These are phyloP conservation scores for Vaccinium myrtillus DNA, from an alignment of 148 eudicot species.

Conservation along the genomic window DNA sequence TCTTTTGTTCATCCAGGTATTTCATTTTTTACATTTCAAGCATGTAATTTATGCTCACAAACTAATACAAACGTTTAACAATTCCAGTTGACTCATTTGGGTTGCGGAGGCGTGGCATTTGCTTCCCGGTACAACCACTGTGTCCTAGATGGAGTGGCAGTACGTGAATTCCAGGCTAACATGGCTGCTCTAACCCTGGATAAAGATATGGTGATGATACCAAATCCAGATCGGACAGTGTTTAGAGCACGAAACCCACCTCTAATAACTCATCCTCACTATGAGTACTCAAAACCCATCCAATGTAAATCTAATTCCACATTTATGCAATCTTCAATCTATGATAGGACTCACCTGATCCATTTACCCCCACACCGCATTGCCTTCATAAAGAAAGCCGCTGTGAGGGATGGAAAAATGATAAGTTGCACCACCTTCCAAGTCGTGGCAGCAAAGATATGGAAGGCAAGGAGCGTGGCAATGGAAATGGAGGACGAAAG, in stretches of 20 bases:
- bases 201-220: not conserved
- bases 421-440: constrained; percentile 21
- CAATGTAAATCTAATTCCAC: not conserved
- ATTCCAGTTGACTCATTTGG: constrained; percentile 20
- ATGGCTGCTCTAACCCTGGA: constrained; percentile 22
- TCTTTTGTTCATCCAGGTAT: constrained; percentile 29
- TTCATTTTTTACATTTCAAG: not conserved
- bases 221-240: constrained; percentile 7
- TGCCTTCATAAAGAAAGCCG: not conserved
- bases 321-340: constrained; percentile 3
- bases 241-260: constrained; percentile 17
- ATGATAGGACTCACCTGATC: not conserved
- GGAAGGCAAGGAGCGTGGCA: constrained; percentile 13
- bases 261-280: constrained; percentile 7
- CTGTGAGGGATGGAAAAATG: constrained; percentile 8
- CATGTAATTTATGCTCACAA: not conserved
- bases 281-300: constrained; percentile 16
- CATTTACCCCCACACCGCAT: not conserved
- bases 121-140: constrained; percentile 31
- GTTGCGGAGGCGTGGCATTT: constrained; percentile 21
- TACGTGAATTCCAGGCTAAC: constrained; percentile 24
- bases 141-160: constrained; percentile 21
- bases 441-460: constrained; percentile 21
- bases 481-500: not conserved
- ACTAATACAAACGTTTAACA: not conserved